These are phyloP conservation scores for Yamadazyma paraphyllophila DNA, from an alignment of 805 yeast species.

Conservation along the genomic window DNA sequence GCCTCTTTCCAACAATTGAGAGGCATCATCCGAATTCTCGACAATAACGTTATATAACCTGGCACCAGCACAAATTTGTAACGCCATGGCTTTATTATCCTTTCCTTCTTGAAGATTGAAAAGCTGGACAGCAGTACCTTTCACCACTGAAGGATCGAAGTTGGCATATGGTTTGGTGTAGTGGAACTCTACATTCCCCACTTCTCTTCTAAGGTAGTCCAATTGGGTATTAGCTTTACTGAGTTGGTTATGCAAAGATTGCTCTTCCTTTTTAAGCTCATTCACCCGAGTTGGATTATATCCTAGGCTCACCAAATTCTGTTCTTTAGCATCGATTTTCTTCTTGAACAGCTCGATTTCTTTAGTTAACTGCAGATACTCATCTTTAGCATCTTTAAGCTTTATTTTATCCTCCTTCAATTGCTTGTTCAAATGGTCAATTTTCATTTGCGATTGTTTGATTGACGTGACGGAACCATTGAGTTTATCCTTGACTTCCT, in stretches of 20 bases:
- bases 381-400: slow-evolving; percentile 51
- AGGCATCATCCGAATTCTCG: slow-evolving; percentile 81
- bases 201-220: slow-evolving; percentile 57
- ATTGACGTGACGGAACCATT: slow-evolving; percentile 53
- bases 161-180: slow-evolving; percentile 63
- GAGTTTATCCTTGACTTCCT: slow-evolving; percentile 55
- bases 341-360: slow-evolving; percentile 44
- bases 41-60: slow-evolving; percentile 87
- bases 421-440: slow-evolving; percentile 56
- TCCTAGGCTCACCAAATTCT: slow-evolving; percentile 50
- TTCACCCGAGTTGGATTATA: slow-evolving; percentile 48
- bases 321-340: slow-evolving; percentile 37
- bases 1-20: slow-evolving; percentile 76
- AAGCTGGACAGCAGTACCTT: slow-evolving; percentile 87
- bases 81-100: slow-evolving; percentile 67
- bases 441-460: slow-evolving; percentile 58
- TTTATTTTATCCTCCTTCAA: slow-evolving; percentile 47
- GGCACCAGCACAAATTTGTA: slow-evolving; percentile 94
- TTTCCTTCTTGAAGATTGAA: slow-evolving; percentile 61
- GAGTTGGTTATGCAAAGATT: slow-evolving; percentile 41
- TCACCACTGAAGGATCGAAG: slow-evolving; percentile 62
- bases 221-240: slow-evolving; percentile 45
- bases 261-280: slow-evolving; percentile 47
- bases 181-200: slow-evolving; percentile 73
- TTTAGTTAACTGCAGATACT: slow-evolving; percentile 38